phyloP scores from a whole-genome alignment of 805 yeast genomes.

The Barnettozyma populi region DNA sequence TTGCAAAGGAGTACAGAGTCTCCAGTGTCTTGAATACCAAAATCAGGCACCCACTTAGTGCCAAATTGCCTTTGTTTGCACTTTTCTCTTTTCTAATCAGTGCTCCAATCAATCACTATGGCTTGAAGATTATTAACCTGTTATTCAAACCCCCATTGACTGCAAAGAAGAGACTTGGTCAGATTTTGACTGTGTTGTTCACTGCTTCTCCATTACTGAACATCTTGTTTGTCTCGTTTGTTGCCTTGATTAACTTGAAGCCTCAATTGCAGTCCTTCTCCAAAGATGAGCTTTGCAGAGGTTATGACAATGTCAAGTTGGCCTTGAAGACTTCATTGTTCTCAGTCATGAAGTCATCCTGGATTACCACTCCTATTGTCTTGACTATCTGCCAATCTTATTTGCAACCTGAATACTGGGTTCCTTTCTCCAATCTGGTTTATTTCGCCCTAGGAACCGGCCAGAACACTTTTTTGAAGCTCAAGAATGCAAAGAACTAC shows the following conservation, averaged over 20 bases:
- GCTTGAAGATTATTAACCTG: conserved; percentile 41
- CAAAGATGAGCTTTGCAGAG: conserved; percentile 14
- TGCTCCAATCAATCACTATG: conserved; percentile 55
- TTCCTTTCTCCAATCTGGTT: conserved; percentile 52
- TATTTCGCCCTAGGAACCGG: conserved; percentile 57
- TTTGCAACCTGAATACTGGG: conserved; percentile 57
- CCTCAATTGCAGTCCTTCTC: conserved; percentile 15
- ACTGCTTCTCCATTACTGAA: conserved; percentile 53
- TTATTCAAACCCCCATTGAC: conserved; percentile 40
- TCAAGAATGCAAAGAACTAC: conserved; percentile 23
- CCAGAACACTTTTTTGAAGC: conserved; percentile 52
- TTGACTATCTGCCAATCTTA: conserved; percentile 52
- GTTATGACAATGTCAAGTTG: conserved; percentile 17
- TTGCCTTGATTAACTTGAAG: conserved; percentile 41
- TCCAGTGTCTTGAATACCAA: conserved; percentile 14
- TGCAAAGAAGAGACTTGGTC: conserved; percentile 37
- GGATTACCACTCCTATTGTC: conserved; percentile 48
- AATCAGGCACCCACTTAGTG: conserved; percentile 21
- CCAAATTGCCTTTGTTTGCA: conserved; percentile 47
- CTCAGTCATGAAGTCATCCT: conserved; percentile 45
- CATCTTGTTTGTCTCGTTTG: conserved; percentile 44
- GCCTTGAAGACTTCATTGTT: conserved; percentile 37
- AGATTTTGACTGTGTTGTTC: conserved; percentile 44
- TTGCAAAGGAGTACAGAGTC: conserved; percentile 41
- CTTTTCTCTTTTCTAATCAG: conserved; percentile 48